Base-by-base conservation (phyloP, 352 stramenopile genomes). In the Phytophthora syringae region DNA sequence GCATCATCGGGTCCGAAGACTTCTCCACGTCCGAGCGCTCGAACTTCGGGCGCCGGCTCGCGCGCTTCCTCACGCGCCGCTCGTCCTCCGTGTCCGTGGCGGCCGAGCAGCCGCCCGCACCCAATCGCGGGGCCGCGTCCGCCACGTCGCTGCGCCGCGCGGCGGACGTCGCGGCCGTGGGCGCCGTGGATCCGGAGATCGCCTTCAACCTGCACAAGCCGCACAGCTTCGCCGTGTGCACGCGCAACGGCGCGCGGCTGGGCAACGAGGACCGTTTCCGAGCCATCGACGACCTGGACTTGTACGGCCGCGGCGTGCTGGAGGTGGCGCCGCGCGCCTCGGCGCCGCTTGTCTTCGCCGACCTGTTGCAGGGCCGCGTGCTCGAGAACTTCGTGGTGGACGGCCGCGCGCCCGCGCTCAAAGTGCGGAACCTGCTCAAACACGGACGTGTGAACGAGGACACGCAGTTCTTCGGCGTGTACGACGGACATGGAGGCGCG, bases 201-300 rank as follows among this genome's bases (percentile, higher is more conserved):
- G 52, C 79, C 5, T 92, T 92, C 27, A 42, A 67, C 45, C 27
- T 44, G 32, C 40, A 67, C 74, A 79, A 63, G 0, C 11, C 39
- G 7, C 53, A 51, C 25, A 50, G 43, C 18, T 81, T 83, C 59
- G 77, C 73, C 3, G 73, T 81, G 12, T 70, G 61, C 22, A 84
- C 84, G 1, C 76, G 61, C 34, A 82, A 68, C 55, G 85, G 83
- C 34, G 70, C 76, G 7, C 75, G 85, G 32, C 28, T 43, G 10
- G 60, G 57, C 25, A 94, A 94, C 49, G 85, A 94, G 64, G 85
- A 94, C 70, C 80, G 83, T 16, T 88, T 78, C 51, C 85, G 85
- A 36, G 73, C 86, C 39, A 90, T 94, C 42, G 77, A 79, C 59
- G 76, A 84, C 47, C 49, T 94, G 42, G 85, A 94, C 65, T 61